Base-by-base conservation (phyloP, 2,329 filamentous ascomycete genomes). In the Neonectria hederae region DNA sequence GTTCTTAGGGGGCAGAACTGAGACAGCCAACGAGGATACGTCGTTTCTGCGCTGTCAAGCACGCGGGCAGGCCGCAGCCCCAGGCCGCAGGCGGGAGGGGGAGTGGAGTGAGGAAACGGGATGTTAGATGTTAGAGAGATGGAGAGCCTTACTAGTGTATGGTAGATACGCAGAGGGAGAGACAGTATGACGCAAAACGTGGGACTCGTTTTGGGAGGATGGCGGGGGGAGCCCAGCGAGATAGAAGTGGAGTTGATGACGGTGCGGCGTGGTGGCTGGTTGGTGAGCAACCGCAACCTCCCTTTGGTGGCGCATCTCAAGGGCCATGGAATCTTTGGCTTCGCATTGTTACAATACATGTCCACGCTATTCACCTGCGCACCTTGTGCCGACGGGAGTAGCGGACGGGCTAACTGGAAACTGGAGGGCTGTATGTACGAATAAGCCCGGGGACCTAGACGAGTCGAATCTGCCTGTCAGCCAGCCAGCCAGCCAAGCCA, bases 111-210 rank as follows among this genome's bases (percentile, higher is more conserved):
- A 38, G 30, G 21, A 28, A 21, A 28, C 17, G 48, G n/a, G n/a
- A 42, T 21, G 38, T 10, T 21, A 32, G 45, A 58, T 32, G 55
- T 46, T 28, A 56, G 28, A 10, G 43, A 45, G 43, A 24, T 24
- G 21, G 43, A 22, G 21, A 46, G 43, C 7, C 11, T 32, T 32
- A 32, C 30, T 28, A 28, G 9, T n/a, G n/a, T n/a, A n/a, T n/a
- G n/a, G n/a, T n/a, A n/a, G n/a, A n/a, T 43, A 32, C 30, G 38
- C 17, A 24, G 46, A 40, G 30, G 35, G 28, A 59, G 59, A 62
- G 53, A 52, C 59, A 55, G 59, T 54, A 63, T 63, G 60, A 63
- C 60, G 60, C 60, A 63, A 57, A 63, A 35, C 48, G 48, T 51
- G 48, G 48, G 48, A 51, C n/a, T 30, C 46, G 7, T 30, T 19